Percentiles rank a stretch among this genome's conserved stretches.
phyloP scores from a whole-genome alignment of 306 rosid species.

The Mimosa pudica region DNA sequence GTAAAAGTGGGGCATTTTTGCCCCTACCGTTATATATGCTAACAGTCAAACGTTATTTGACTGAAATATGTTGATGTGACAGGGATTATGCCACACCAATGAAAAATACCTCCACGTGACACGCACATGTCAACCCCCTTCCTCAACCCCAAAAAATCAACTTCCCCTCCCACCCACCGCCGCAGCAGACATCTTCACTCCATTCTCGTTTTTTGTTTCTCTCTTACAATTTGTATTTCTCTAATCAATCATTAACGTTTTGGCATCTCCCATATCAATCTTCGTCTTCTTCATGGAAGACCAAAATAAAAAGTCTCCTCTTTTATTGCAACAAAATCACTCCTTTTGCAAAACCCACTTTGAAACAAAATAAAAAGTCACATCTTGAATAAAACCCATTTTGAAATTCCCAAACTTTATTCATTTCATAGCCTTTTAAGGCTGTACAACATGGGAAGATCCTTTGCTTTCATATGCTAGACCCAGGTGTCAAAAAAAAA shows the following conservation, averaged over 20 bases:
- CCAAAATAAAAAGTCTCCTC: background rate
- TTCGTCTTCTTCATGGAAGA: background rate
- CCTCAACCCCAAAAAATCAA: no score
- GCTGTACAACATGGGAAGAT: slow-evolving; percentile 55
- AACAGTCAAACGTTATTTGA: no score
- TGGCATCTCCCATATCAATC: background rate
- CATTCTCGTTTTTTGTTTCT: background rate
- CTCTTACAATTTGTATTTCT: background rate
- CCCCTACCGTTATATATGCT: no score
- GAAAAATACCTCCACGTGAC: no score
- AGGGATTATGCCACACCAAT: no score
- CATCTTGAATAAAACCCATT: background rate
- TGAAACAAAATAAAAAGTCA: no score
- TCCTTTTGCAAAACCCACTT: background rate
- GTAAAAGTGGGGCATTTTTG: no score
- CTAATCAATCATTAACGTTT: background rate
- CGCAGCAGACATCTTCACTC: background rate
- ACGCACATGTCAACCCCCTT: no score
- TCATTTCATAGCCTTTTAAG: slow-evolving; percentile 21
- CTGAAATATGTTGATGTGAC: no score
- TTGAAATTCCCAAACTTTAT: no score
- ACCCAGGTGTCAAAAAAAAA: slow-evolving; percentile 35
- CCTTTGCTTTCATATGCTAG: slow-evolving; percentile 73
- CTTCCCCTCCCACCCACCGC: no score
- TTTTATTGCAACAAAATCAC: background rate